Base-by-base conservation (phyloP, 2,329 filamentous ascomycete species). In the Sporothrix pallida region DNA sequence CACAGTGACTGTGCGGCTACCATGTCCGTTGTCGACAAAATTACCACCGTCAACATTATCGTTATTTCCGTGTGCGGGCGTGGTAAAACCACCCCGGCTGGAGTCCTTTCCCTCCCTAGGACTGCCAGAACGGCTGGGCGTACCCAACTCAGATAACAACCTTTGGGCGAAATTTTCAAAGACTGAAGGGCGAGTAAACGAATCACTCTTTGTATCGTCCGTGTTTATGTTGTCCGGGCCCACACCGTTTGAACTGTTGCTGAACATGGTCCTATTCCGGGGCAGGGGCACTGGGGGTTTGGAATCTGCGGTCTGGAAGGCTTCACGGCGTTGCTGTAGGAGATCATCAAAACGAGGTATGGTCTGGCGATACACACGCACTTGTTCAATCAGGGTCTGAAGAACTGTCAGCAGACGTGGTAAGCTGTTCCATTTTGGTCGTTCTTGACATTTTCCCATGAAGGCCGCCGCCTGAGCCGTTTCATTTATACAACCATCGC, bases 271-370 rank as follows among this genome's bases (percentile, higher is more conserved):
- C 44, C 71, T 74, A 8, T 54, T 52, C 26, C 54, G 62, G 5
- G n/a, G 48, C 0, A 63, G 69, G 10, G 37, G 71, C 2, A 60
- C 44, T 58, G 72, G 50, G 62, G 69, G 75, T 68, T 50, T 74
- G 71, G 68, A 77, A 76, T 89, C 87, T 2, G 89, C 88, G 2
- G 87, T 88, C 77, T 89, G 87, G 77, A 91, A 92, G 0, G 88
- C 89, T 75, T 90, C 87, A 5, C 89, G 88, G 13, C 86, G 89
- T 80, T 87, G 90, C 81, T 87, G 90, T 3, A 94, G 83, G 2
- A 94, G 85, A 52, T 92, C 89, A 70, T 93, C 90, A 79, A 94
- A 95, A 52, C 92, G 88, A 0, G 91, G 89, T 7, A 95, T 87
- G 6, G 88, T 87, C 65, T 84, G 83, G 71, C 89, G 88, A 83